These are phyloP conservation scores for Geotrichum klebahnii DNA, from an alignment of 1,139 yeast genomes.

Conservation along the genomic window DNA sequence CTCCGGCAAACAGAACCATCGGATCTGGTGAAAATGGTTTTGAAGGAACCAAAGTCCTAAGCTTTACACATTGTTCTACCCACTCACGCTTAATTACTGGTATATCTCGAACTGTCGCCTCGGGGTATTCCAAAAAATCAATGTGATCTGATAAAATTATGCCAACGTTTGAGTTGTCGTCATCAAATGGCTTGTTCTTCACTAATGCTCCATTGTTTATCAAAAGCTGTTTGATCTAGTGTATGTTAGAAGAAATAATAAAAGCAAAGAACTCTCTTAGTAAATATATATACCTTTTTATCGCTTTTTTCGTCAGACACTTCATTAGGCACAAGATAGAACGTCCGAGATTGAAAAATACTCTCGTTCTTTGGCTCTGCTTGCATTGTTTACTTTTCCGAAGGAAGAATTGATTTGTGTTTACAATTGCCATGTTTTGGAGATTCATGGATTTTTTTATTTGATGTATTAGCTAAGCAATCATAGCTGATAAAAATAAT, in stretches of 20 bases:
- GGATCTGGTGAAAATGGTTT: slow-evolving; percentile 65
- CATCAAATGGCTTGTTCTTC: not conserved
- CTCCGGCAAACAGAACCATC: slow-evolving; percentile 55
- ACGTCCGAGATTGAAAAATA: not conserved
- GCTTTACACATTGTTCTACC: slow-evolving; percentile 51
- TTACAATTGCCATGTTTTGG: too few relatives aligned
- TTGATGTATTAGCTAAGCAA: too few relatives aligned
- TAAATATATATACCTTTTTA: not conserved
- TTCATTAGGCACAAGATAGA: not conserved
- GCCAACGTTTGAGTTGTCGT: not conserved
- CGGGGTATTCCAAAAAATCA: slow-evolving; percentile 53
- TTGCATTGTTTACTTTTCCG: not conserved
- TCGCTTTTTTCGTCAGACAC: not conserved
- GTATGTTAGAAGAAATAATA: not conserved
- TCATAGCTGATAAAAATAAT: too few relatives aligned
- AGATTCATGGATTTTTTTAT: too few relatives aligned
- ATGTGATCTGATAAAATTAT: slow-evolving; percentile 49
- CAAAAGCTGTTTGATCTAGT: not conserved
- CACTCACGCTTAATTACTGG: slow-evolving; percentile 68
- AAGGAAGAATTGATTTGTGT: too few relatives aligned
- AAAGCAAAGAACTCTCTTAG: not conserved
- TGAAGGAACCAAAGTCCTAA: slow-evolving; percentile 46
- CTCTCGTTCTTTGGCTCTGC: not conserved
- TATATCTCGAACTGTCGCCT: slow-evolving; percentile 52
- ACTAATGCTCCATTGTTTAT: not conserved